These are phyloP conservation scores for Musa acuminata DNA, from an alignment of 176 grass and related monocot species.

Conservation along the genomic window DNA sequence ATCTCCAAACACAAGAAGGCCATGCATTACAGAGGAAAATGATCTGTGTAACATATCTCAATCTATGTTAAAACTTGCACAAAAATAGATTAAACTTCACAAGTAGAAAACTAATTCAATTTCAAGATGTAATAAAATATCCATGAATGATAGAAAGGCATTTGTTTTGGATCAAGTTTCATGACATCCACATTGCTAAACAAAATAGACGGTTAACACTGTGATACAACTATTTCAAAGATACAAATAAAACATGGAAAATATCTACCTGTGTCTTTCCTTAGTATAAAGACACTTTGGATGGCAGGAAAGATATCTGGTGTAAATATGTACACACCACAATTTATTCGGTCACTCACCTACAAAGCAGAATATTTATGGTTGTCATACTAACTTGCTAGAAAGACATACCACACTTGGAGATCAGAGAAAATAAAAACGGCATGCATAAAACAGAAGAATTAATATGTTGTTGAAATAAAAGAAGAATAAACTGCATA, in stretches of 20 bases:
- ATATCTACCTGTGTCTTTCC: slow-evolving; percentile 74
- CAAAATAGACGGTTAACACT: neutral
- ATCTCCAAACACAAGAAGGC: too few relatives aligned
- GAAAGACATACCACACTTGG: neutral
- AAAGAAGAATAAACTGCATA: slow-evolving; percentile 16
- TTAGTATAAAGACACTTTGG: slow-evolving; percentile 70
- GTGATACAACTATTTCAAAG: neutral
- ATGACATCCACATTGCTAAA: neutral
- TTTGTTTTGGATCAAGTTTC: neutral
- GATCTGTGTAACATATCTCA: too few relatives aligned
- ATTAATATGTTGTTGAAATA: neutral
- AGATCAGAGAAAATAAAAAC: neutral
- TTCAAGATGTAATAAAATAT: neutral
- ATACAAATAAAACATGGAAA: neutral
- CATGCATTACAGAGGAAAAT: too few relatives aligned
- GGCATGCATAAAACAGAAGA: neutral
- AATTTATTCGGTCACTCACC: slow-evolving; percentile 97
- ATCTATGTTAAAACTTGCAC: neutral
- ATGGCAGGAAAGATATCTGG: slow-evolving; percentile 84
- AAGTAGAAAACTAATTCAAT: neutral
- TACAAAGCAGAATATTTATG: slow-evolving; percentile 32
- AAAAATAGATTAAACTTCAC: neutral
- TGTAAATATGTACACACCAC: slow-evolving; percentile 98
- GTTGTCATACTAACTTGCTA: slow-evolving; percentile 3
- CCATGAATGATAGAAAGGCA: neutral